A percentile compares a stretch with the other conserved stretches of the same genome.
These are phyloP conservation scores for Periconia sp. DNA, from an alignment of 2,329 filamentous ascomycete genomes.

Conservation along the genomic window DNA sequence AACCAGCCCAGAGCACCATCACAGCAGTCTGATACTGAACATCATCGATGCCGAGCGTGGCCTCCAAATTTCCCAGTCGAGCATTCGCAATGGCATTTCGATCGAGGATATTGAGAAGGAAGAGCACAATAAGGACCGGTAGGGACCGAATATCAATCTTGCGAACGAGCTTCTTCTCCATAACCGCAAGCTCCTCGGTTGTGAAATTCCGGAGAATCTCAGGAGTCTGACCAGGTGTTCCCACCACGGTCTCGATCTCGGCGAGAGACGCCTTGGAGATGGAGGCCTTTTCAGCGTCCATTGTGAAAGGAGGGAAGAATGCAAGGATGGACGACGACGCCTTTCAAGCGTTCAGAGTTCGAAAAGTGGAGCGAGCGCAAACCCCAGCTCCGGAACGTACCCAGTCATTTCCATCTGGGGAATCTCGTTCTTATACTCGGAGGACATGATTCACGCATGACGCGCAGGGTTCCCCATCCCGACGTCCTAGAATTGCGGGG, in stretches of 20 bases:
- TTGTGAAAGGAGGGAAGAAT: neutral
- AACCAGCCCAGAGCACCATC: slow-evolving; percentile 60
- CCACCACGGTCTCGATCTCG: slow-evolving; percentile 11
- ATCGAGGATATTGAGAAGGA: slow-evolving; percentile 34
- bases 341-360: neutral
- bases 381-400: neutral
- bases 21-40: slow-evolving; percentile 23
- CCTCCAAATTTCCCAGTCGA: slow-evolving; percentile 26
- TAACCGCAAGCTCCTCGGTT: slow-evolving; percentile 13
- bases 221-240: slow-evolving; percentile 8
- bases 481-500: neutral
- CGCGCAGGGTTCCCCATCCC: neutral
- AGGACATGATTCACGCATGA: neutral
- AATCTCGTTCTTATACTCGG: neutral
- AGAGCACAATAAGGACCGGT: slow-evolving; percentile 32
- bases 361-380: neutral
- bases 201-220: slow-evolving; percentile 14
- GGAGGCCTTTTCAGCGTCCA: slow-evolving; percentile 4
- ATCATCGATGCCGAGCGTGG: slow-evolving; percentile 17
- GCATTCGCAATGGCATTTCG: slow-evolving; percentile 33
- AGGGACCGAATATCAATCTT: slow-evolving; percentile 33
- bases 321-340: neutral
- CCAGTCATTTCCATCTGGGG: neutral
- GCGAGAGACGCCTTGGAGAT: slow-evolving; percentile 10
- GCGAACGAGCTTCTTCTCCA: slow-evolving; percentile 33